phyloP scores from a whole-genome alignment of 805 yeast genomes.

The Metschnikowia corniflorae region DNA sequence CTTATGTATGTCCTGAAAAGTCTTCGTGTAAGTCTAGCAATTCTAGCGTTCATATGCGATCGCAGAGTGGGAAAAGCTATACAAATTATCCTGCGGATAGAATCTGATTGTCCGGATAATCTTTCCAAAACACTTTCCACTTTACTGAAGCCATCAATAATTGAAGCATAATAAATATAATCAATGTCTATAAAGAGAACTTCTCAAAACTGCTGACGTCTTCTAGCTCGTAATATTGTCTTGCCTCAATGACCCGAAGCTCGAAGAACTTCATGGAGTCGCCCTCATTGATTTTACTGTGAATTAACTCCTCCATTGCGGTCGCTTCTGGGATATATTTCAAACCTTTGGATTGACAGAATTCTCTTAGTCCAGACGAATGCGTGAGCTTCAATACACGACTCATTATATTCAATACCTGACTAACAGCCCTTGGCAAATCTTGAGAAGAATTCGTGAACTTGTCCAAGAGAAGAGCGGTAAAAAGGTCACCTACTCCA shows the following conservation, averaged over 20 bases:
- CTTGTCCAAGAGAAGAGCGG: constrained; percentile 72
- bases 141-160: no score
- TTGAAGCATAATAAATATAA: no score
- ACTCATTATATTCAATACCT: constrained; percentile 55
- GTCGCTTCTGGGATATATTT: constrained; percentile 9
- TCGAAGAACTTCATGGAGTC: constrained; percentile 69
- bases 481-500: constrained; percentile 91
- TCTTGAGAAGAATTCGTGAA: constrained; percentile 30
- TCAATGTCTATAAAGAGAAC: constrained; percentile 6
- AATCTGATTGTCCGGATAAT: no score
- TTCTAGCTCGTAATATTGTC: constrained; percentile 33
- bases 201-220: constrained; percentile 19
- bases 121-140: no score
- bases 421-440: constrained; percentile 41
- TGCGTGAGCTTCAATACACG: constrained; percentile 49
- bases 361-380: constrained; percentile 29
- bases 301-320: constrained; percentile 3
- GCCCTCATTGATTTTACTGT: constrained; percentile 53
- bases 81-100: no score
- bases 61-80: no score
- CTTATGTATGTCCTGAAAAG: no score
- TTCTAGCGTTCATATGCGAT: no score
- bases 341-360: constrained; percentile 22
- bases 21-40: no score
- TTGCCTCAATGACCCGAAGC: constrained; percentile 60